Evolutionary conservation across 2,329 filamentous ascomycete genomes (phyloP), one percentile per base, ranked within the genome.

Genomic region (Stemphylium vesicarium): DNA sequence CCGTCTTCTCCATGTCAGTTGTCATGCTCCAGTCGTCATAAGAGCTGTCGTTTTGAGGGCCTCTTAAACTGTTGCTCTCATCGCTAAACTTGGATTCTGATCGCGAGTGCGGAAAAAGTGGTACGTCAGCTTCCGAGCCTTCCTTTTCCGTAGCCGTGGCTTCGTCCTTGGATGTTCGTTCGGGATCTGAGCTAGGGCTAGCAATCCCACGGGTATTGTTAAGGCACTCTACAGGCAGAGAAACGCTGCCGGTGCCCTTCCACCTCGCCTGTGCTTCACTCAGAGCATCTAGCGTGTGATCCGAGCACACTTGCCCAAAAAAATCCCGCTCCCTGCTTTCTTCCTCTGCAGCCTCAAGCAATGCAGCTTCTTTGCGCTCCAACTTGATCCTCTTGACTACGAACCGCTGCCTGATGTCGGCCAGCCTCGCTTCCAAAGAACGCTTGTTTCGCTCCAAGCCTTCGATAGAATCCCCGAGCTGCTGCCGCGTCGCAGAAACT

Each of bases 171-270:
- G 9, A 29, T 11, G 2, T 29, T 11, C 7, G 5, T 8, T 13
- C 68, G 15, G 50, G 24, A n/a, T 31, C 24, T 16, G 26, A 7
- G 26, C 26, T 11, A 53, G 24, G 43, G 48, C 8, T 38, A 29
- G 24, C 2, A 11, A 12, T 1, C 4, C 4, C 18, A 35, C 2
- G 20, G 6, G 4, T 15, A 12, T 26, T 18, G 24, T 22, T 8
- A 13, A 26, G 26, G 26, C 26, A 29, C 7, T 29, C 9, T 29
- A 2, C 22, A 11, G 26, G 12, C 10, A 16, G 13, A 3, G 20
- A 45, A 18, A 31, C 5, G n/a, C n/a, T 41, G 9, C 1, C 4
- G 4, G 2, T 31, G 4, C 15, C 24, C 40, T 32, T 42, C 24
- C 24, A 42, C 10, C 10, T 42, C 2, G 24, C 24, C 26, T 42